Evolutionary conservation across 2,329 filamentous ascomycete genomes (phyloP).

Genomic region (Chrysoporthe cubensis): DNA sequence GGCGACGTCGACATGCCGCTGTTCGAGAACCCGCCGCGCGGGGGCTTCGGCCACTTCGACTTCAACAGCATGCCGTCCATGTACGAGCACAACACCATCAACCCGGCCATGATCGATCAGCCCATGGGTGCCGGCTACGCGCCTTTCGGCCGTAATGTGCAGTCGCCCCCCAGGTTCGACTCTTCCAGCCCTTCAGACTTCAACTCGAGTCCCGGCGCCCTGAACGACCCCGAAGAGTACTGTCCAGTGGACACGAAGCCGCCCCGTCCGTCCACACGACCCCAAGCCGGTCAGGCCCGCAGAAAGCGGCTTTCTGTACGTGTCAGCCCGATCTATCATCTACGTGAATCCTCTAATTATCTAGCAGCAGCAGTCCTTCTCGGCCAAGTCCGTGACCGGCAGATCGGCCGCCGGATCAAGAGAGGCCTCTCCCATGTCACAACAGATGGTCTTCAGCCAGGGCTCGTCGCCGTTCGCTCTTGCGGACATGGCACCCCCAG

Average conservation of each 20-base stretch:
- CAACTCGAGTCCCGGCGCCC: constrained; percentile 51
- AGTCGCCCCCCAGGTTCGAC: constrained; percentile 32
- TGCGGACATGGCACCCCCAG: constrained; percentile 42
- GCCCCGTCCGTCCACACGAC: constrained; percentile 25
- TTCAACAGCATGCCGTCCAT: constrained; percentile 43
- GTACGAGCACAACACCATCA: constrained; percentile 42
- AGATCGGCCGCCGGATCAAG: constrained; percentile 51
- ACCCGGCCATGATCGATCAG: constrained; percentile 39
- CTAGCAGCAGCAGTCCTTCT: constrained; percentile 51
- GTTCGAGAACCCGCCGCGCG: constrained; percentile 36
- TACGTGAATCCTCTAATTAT: constrained; percentile 32
- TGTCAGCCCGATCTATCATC: not conserved
- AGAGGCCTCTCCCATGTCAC: constrained; percentile 59
- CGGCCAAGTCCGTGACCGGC: constrained; percentile 55
- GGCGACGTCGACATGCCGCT: constrained; percentile 49
- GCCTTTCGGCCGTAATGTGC: constrained; percentile 35
- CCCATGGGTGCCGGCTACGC: constrained; percentile 1
- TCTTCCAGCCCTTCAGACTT: constrained; percentile 38
- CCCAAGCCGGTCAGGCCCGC: constrained; percentile 32
- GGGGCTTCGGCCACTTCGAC: constrained; percentile 42
- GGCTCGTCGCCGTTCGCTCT: constrained; percentile 58
- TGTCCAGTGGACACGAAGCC: constrained; percentile 14
- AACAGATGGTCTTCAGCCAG: constrained; percentile 52
- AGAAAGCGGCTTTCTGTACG: constrained; percentile 50
- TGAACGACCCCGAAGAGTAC: constrained; percentile 32